Conservation (phyloP, 225 moss, liverwort and hornwort species). For the Marchantia paleacea region DNA sequence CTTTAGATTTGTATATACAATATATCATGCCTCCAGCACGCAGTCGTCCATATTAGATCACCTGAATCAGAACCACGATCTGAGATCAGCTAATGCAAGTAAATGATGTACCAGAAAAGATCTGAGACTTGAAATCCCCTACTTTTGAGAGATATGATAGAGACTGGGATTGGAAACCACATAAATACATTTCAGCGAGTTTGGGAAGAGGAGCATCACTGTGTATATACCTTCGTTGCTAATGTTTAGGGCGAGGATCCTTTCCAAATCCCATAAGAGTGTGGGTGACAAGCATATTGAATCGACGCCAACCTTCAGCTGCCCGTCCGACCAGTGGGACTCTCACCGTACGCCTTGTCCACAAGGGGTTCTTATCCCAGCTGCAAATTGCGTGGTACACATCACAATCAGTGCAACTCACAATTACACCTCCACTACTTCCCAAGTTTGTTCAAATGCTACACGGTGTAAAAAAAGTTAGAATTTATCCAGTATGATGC, state of each 20-base stretch:
- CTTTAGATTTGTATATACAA: too few relatives aligned
- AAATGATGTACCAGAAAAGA: too few relatives aligned
- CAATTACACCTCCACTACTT: background rate
- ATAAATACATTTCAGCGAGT: too few relatives aligned
- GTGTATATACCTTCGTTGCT: conserved; percentile 31
- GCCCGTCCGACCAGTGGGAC: conserved; percentile 74
- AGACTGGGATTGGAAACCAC: too few relatives aligned
- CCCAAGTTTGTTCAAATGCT: background rate
- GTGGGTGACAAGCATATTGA: conserved; percentile 78
- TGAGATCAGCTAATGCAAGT: too few relatives aligned
- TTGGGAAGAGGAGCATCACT: conserved; percentile 16
- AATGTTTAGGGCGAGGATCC: conserved; percentile 41
- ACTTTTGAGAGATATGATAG: too few relatives aligned
- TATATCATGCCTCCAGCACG: too few relatives aligned
- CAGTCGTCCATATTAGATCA: too few relatives aligned
- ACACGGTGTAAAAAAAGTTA: background rate
- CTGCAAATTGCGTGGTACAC: conserved; percentile 30
- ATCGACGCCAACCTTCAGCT: conserved; percentile 55
- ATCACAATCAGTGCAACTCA: background rate
- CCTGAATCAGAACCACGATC: too few relatives aligned
- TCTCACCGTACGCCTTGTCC: conserved; percentile 55
- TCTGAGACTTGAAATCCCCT: too few relatives aligned
- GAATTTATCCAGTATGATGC: background rate
- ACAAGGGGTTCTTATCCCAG: conserved; percentile 71
- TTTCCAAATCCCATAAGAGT: conserved; percentile 79